Conservation (phyloP, 345 rosid genomes). For the Gossypium arboreum region DNA sequence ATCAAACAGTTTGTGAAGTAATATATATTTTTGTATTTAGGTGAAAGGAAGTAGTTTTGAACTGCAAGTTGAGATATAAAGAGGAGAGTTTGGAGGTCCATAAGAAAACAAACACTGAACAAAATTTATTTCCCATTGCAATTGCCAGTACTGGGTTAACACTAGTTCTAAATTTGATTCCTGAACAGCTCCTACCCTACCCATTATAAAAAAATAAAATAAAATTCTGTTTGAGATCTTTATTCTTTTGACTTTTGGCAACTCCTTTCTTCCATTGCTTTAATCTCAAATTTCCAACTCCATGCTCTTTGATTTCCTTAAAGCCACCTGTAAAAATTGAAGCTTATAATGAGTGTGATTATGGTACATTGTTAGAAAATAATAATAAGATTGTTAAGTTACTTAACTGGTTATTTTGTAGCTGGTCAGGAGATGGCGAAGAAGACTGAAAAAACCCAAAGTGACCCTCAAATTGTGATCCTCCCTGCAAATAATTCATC, state of each 20-base stretch:
- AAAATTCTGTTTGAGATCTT: constrained; percentile 25
- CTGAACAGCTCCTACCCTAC: no score
- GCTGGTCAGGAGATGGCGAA: constrained; percentile 35
- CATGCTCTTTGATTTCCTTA: constrained; percentile 15
- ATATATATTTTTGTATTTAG: background rate
- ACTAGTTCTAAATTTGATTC: no score
- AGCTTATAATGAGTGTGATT: constrained; percentile 10
- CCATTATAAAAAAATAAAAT: constrained; percentile 4
- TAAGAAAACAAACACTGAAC: constrained; percentile 12
- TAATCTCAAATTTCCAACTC: constrained; percentile 9
- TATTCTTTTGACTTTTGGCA: constrained; percentile 8
- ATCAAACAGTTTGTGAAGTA: no score
- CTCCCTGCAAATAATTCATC: constrained; percentile 37
- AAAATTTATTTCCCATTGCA: constrained; percentile 41
- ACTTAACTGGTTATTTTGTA: constrained; percentile 52
- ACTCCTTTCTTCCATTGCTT: constrained; percentile 16
- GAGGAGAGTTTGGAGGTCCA: constrained; percentile 27
- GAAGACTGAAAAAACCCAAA: constrained; percentile 38
- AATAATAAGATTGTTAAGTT: background rate
- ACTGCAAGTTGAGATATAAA: constrained; percentile 13
- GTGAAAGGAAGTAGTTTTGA: background rate
- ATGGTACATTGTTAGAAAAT: background rate
- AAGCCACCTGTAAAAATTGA: constrained; percentile 40
- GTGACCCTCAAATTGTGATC: constrained; percentile 43
- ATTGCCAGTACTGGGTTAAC: constrained; percentile 8